Evolutionary conservation across 768 basidiomycete genomes (phyloP), one percentile per base, ranked within the genome.

Genomic region (Lyophyllum decastes): DNA sequence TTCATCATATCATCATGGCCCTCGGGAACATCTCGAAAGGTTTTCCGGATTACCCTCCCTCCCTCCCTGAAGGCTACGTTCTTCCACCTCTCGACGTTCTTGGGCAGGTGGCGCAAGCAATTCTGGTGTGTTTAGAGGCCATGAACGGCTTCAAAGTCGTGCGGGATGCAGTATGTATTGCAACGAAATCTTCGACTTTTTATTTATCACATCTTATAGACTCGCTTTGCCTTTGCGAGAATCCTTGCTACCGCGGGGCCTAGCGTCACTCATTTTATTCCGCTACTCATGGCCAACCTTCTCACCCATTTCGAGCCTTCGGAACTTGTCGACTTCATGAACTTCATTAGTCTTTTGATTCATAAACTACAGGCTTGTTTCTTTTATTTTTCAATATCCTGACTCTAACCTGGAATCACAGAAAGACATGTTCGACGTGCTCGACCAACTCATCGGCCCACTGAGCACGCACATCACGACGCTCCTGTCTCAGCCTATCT

Each of bases 21-120:
- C 78, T 98, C 21, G 96, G 96, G 12, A 94, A 92, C 65, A 85
- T 98, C 54, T 91, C 95, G 34, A 97, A 97, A 74, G 97, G 97
- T 12, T 98, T 98, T 74, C 97, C 97, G 0, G 94, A 94, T 68
- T 89, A 90, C 66, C 90, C 92, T 43, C 84, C 82, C 16, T 81
- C 85, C 1, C 74, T 87, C 1, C 84, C 86, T 0, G 80, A 83
- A 63, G 85, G 84, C 30, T 89, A 88, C 64, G 79, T 85, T 9
- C 75, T 86, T 19, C 90, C 94, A 0, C 85, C 87, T 1, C 71
- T 93, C 53, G 84, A 88, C 50, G 85, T 93, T 14, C 97, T 98
- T 73, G 81, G 84, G 58, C 86, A 92, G 69, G 85, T 92, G 65
- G 91, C 93, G 0, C 90, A 95, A 68, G 89, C 88, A 1, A 89